Evolutionary conservation across 2,329 filamentous ascomycete genomes (phyloP), one percentile per base, ranked within the genome.

Genomic region (Ophiosphaerella korrae): DNA sequence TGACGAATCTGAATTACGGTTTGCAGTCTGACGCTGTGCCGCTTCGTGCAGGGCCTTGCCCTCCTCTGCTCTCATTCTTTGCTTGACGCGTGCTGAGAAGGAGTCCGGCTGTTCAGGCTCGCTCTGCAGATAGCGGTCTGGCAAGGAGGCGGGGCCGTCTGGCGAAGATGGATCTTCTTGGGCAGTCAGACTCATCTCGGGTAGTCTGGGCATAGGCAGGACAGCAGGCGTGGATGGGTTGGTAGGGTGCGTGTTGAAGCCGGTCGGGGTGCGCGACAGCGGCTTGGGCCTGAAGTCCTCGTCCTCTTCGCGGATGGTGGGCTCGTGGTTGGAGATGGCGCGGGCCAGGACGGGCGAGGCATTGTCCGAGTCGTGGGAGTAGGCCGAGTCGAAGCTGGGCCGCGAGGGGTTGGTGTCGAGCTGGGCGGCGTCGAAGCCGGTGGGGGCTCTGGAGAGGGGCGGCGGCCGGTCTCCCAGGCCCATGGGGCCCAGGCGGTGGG

Each of bases 201-300:
- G 66, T 29, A 72, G 45, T 58, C 54, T 73, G 53, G 62, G 70
- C 13, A 69, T 36, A 2, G 55, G 50, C 5, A 66, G 66, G 23
- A 62, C 44, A 6, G 56, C 63, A 80, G 82, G 57, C 82, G 82
- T 14, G 77, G 76, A 66, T 82, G 61, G 61, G 18, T 52, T 50
- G 42, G 63, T 58, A 3, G 57, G 53, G 34, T 63, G 47, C 26
- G 63, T 62, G 35, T 63, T 65, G 55, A 71, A 71, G 16, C 84
- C 84, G 0, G 86, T 88, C 68, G 84, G 83, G 1, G 81, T 81
- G 35, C 85, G 78, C 51, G 78, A 77, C 45, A 88, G 73, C 5
- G 81, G 76, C 31, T 77, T 78, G 1, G 84, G 84, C 52, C 72
- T 67, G 64, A 86, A 86, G 40, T 77, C 74, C 39, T 78, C 77